phyloP scores from a whole-genome alignment of 2,329 filamentous ascomycete species.

The Verticillium zaregamsianum region DNA sequence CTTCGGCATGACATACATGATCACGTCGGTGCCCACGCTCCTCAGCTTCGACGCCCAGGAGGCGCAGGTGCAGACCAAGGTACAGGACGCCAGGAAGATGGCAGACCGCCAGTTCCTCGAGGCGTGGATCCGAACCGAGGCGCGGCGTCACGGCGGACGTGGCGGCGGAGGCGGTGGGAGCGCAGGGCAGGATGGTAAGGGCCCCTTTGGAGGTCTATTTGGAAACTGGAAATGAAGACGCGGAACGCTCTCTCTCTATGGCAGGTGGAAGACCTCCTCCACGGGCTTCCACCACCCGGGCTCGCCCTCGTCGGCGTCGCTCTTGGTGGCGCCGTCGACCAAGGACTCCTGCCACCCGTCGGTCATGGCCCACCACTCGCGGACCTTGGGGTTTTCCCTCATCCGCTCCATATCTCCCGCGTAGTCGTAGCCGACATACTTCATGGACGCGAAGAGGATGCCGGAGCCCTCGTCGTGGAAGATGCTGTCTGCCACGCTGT shows the following conservation, averaged over 20 bases:
- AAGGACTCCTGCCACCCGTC: constrained; percentile 68
- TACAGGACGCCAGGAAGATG: constrained; percentile 45
- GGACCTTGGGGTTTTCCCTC: constrained; percentile 66
- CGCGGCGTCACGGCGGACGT: constrained; percentile 38
- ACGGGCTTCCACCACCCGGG: constrained; percentile 66
- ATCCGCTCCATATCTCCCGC: constrained; percentile 73
- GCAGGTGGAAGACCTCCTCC: constrained; percentile 64
- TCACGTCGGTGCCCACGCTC: constrained; percentile 53
- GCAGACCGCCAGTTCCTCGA: constrained; percentile 44
- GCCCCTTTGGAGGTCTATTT: constrained; percentile 35
- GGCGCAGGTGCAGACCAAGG: constrained; percentile 42
- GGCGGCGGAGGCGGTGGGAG: constrained; percentile 36
- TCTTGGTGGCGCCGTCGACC: constrained; percentile 54
- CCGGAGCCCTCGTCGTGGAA: constrained; percentile 60
- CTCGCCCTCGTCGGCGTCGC: constrained; percentile 44
- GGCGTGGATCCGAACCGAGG: constrained; percentile 51
- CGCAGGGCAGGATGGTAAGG: constrained; percentile 5
- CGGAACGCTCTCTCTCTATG: constrained; percentile 27
- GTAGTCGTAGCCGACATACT: constrained; percentile 71
- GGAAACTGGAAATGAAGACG: constrained; percentile 19
- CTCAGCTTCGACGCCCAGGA: constrained; percentile 54
- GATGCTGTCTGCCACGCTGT: constrained; percentile 57
- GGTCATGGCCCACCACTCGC: constrained; percentile 79
- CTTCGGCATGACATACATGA: constrained; percentile 52
- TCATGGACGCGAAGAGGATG: constrained; percentile 72